phyloP scores from a whole-genome alignment of 352 stramenopile species.

The Plasmopara halstedii region DNA sequence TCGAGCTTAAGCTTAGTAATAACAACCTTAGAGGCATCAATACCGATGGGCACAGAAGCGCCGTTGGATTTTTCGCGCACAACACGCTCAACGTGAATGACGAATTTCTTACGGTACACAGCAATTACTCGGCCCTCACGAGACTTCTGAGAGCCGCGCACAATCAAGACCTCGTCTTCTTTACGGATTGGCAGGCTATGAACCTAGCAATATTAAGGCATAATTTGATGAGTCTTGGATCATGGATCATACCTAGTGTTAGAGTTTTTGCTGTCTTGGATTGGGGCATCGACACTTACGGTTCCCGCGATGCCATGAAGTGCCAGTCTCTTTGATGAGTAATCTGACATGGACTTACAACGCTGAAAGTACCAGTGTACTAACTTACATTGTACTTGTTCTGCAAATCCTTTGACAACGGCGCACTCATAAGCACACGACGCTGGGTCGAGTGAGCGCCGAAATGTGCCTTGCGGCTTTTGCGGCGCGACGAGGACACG shows the following conservation, averaged over 20 bases:
- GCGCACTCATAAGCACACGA: constrained; percentile 96
- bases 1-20: constrained; percentile 99
- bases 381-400: constrained; percentile 98
- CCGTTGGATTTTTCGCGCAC: constrained; percentile 98
- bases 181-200: constrained; percentile 98
- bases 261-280: constrained; percentile 4
- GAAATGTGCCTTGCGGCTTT: constrained; percentile 99
- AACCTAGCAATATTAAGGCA: constrained; percentile 49
- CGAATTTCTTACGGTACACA: constrained; percentile 99
- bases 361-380: constrained; percentile 81
- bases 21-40: constrained; percentile 97
- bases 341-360: constrained; percentile 85
- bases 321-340: constrained; percentile 37
- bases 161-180: constrained; percentile 98
- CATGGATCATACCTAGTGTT: background rate
- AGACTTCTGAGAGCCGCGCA: constrained; percentile 96
- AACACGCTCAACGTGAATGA: constrained; percentile 98
- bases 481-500: constrained; percentile 94
- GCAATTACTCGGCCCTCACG: constrained; percentile 97
- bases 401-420: constrained; percentile 98
- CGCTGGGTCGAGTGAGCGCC: constrained; percentile 93
- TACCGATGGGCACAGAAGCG: constrained; percentile 92
- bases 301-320: constrained; percentile 85
- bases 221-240: background rate
- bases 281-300: constrained; percentile 57